These are phyloP conservation scores for Ogataea populi-albae DNA, from an alignment of 805 yeast species.

Conservation along the genomic window DNA sequence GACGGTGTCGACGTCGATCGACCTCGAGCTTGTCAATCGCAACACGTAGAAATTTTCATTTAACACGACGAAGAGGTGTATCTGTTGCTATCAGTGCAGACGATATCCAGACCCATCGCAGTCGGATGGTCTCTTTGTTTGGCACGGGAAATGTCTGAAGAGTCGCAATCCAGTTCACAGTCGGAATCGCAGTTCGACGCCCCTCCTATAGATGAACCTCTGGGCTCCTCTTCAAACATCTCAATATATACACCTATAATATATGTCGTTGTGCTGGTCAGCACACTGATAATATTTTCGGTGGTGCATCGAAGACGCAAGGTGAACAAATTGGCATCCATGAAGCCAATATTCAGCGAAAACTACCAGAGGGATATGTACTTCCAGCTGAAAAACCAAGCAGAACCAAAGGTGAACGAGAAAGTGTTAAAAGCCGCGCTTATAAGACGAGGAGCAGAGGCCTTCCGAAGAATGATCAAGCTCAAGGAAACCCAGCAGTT, in stretches of 20 bases:
- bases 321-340: conserved; percentile 48
- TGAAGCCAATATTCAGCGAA: conserved; percentile 71
- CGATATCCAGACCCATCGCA: too few relatives aligned
- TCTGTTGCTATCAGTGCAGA: too few relatives aligned
- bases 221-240: conserved; percentile 33
- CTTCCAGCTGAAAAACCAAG: conserved; percentile 50
- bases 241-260: conserved; percentile 71
- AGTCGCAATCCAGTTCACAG: conserved; percentile 9
- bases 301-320: conserved; percentile 61
- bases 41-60: too few relatives aligned
- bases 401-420: conserved; percentile 65
- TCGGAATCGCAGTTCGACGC: background rate
- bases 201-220: background rate
- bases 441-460: conserved; percentile 72
- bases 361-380: conserved; percentile 67
- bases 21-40: too few relatives aligned
- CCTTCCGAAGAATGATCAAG: conserved; percentile 77
- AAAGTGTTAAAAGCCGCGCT: conserved; percentile 46
- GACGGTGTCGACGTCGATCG: too few relatives aligned
- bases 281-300: conserved; percentile 68
- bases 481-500: conserved; percentile 74
- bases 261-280: conserved; percentile 65
- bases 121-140: too few relatives aligned
- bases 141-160: conserved; percentile 15
- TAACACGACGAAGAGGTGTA: too few relatives aligned